Evolutionary conservation across 495 filamentous ascomycete genomes (phyloP).

Genomic region (Trichoderma parareesei): DNA sequence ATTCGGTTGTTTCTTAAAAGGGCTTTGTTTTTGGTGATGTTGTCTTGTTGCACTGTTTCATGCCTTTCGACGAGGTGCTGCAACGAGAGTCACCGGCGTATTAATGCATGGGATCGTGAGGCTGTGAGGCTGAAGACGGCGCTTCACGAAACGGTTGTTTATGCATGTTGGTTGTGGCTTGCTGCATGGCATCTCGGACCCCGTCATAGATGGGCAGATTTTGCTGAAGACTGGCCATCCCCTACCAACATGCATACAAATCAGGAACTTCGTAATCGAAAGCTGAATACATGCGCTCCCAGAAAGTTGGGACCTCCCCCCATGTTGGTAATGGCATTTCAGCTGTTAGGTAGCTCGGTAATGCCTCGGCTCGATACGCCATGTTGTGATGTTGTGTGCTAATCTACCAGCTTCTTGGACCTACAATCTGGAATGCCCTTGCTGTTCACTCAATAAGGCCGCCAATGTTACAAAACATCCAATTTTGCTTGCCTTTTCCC

Average conservation of each 20-base stretch:
- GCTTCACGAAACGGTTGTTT: not conserved
- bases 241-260: slow-evolving; percentile 3
- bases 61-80: not conserved
- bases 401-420: too few relatives aligned
- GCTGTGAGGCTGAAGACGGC: not conserved
- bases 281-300: slow-evolving; percentile 3
- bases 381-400: too few relatives aligned
- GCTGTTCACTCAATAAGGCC: too few relatives aligned
- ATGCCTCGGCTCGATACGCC: not conserved
- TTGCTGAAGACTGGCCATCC: not conserved
- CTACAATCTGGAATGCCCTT: too few relatives aligned
- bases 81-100: not conserved
- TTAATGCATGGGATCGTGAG: not conserved
- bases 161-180: not conserved
- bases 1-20: not conserved
- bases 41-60: not conserved
- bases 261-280: not conserved
- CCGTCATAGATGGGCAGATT: not conserved
- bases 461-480: too few relatives aligned
- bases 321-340: not conserved
- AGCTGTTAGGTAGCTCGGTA: too few relatives aligned
- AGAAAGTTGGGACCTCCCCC: not conserved
- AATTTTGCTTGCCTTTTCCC: too few relatives aligned
- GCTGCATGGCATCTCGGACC: not conserved
- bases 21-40: not conserved